These are phyloP conservation scores for Rossbeevera mucosa DNA, from an alignment of 768 basidiomycete genomes.

Conservation along the genomic window DNA sequence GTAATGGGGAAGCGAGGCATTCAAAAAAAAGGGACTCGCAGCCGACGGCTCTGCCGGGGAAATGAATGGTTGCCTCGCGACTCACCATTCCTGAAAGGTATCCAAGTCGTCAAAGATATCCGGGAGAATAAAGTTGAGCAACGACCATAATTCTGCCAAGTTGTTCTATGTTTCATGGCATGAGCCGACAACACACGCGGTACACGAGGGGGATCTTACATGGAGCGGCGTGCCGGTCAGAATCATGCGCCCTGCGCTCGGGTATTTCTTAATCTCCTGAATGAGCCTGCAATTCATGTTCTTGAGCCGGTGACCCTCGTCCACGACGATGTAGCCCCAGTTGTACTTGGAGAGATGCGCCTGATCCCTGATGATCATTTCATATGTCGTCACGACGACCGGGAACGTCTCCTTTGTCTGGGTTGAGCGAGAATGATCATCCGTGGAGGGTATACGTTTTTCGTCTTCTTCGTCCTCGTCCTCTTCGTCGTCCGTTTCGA, in stretches of 20 bases:
- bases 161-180: conserved; percentile 96
- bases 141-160: conserved; percentile 87
- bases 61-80: neutral
- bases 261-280: conserved; percentile 83
- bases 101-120: conserved; percentile 89
- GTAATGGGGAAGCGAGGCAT: neutral
- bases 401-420: conserved; percentile 51
- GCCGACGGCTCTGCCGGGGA: neutral
- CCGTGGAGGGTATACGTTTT: conserved; percentile 17
- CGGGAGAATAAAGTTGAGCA: conserved; percentile 94
- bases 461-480: conserved; percentile 16
- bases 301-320: conserved; percentile 93
- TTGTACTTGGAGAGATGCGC: conserved; percentile 58
- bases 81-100: conserved; percentile 84
- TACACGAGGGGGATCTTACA: conserved; percentile 45
- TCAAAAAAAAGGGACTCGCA: neutral
- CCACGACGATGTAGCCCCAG: conserved; percentile 94
- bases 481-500: neutral
- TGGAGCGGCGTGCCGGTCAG: conserved; percentile 95
- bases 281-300: conserved; percentile 91
- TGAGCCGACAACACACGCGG: neutral
- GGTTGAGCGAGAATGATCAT: conserved; percentile 11
- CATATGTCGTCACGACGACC: conserved; percentile 86
- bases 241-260: conserved; percentile 83
- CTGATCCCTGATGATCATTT: conserved; percentile 86